Percentiles rank a stretch among this genome's conserved stretches.
Evolutionary conservation across 495 filamentous ascomycete genomes (phyloP).

Genomic region (Hypoxylon crocopeplum): DNA sequence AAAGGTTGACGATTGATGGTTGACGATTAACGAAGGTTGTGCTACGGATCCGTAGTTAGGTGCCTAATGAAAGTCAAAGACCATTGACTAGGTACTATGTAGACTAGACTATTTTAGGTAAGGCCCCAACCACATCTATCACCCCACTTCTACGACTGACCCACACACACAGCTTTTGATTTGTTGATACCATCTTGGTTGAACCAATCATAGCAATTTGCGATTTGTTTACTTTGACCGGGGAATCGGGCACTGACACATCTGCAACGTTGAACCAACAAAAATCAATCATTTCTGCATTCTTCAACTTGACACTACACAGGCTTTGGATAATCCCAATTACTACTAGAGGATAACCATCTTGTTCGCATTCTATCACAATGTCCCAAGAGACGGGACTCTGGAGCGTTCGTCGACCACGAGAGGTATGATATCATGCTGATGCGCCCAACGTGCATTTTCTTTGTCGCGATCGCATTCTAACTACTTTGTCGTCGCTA

Average conservation of each 20-base stretch:
- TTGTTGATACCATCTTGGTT: slow-evolving; percentile 19
- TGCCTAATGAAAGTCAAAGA: no score
- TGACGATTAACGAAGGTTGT: not conserved
- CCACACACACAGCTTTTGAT: slow-evolving; percentile 19
- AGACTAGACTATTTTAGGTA: no score
- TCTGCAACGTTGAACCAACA: slow-evolving; percentile 9
- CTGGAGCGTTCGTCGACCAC: slow-evolving; percentile 74
- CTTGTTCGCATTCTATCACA: slow-evolving; percentile 30
- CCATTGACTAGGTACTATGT: no score
- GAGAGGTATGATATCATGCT: slow-evolving; percentile 64
- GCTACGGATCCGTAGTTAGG: no score
- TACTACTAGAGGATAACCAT: no score
- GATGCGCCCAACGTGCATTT: slow-evolving; percentile 17
- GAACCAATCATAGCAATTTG: slow-evolving; percentile 19
- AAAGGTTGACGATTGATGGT: not conserved
- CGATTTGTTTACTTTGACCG: slow-evolving; percentile 34
- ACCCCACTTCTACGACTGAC: no score
- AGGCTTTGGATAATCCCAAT: no score
- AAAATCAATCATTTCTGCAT: slow-evolving; percentile 5
- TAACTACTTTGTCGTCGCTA: slow-evolving; percentile 45
- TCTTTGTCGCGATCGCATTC: no score
- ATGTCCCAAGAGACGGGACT: slow-evolving; percentile 81
- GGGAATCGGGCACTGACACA: slow-evolving; percentile 22
- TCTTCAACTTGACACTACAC: no score
- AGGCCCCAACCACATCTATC: no score